A percentile compares a stretch with the other conserved stretches of the same genome.
phyloP scores from a whole-genome alignment of 176 grass and related monocot genomes.

The Lolium multiflorum region DNA sequence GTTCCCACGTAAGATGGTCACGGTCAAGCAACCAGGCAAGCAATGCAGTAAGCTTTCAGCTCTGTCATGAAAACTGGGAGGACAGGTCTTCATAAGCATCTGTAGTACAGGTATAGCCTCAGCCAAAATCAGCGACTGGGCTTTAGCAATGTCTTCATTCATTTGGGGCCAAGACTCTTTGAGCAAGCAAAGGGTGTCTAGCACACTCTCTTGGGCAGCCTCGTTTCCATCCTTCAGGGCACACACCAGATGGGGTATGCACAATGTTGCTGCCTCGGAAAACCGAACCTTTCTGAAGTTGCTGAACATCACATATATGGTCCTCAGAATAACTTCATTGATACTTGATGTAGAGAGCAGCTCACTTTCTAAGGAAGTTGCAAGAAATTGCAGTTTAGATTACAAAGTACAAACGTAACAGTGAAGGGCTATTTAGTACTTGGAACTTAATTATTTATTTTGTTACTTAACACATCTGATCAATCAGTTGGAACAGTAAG shows the following conservation, averaged over 20 bases:
- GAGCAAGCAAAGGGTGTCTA: conserved; percentile 87
- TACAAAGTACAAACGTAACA: conserved; percentile 33
- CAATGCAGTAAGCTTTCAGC: conserved; percentile 88
- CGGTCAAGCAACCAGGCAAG: conserved; percentile 91
- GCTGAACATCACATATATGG: conserved; percentile 84
- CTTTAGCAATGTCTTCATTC: conserved; percentile 93
- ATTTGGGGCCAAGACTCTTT: conserved; percentile 96
- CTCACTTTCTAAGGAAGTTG: conserved; percentile 88
- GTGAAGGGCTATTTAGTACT: neutral
- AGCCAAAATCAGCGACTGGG: conserved; percentile 88
- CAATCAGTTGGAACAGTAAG: conserved; percentile 14
- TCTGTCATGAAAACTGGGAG: conserved; percentile 94
- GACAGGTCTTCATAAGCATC: conserved; percentile 91
- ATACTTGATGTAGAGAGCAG: conserved; percentile 78
- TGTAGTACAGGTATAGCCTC: conserved; percentile 92
- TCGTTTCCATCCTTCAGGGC: conserved; percentile 83
- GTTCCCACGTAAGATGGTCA: conserved; percentile 91
- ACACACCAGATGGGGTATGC: conserved; percentile 87
- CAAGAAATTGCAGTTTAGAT: conserved; percentile 45
- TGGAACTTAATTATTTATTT: conserved; percentile 21
- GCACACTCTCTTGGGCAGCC: conserved; percentile 82
- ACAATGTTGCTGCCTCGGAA: conserved; percentile 94
- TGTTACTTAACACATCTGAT: conserved; percentile 8
- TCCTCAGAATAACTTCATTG: conserved; percentile 84
- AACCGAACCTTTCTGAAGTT: conserved; percentile 92